Evolutionary conservation across 2,329 filamentous ascomycete genomes (phyloP).

Genomic region (Gaeumannomyces sp.): DNA sequence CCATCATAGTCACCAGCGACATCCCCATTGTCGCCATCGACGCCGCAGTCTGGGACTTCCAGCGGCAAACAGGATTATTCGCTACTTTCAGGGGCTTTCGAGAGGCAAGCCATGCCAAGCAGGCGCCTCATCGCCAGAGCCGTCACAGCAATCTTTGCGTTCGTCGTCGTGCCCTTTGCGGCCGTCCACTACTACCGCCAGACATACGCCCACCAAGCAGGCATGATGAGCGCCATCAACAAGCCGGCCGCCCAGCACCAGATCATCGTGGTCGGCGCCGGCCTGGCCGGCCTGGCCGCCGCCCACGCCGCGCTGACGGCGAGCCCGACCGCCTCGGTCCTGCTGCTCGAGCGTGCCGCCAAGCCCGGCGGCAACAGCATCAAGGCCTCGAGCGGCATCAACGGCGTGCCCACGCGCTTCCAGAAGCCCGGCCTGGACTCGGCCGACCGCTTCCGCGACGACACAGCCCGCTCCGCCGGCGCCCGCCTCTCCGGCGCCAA

Average conservation of each 20-base stretch:
- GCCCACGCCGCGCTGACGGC: slow-evolving; percentile 8
- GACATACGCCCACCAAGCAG: neutral
- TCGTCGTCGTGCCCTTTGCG: slow-evolving; percentile 3
- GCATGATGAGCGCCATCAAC: slow-evolving; percentile 7
- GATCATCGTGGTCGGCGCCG: slow-evolving; percentile 9
- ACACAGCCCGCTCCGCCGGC: slow-evolving; percentile 54
- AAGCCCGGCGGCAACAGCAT: slow-evolving; percentile 11
- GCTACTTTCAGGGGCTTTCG: neutral
- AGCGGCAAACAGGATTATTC: neutral
- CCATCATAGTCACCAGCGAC: too few relatives aligned
- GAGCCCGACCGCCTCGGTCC: slow-evolving; percentile 4
- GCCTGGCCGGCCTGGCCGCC: slow-evolving; percentile 4
- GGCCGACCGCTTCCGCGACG: slow-evolving; percentile 42
- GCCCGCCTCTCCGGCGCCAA: slow-evolving; percentile 24
- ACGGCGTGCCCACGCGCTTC: slow-evolving; percentile 44
- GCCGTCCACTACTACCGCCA: slow-evolving; percentile 6
- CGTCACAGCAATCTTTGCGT: neutral
- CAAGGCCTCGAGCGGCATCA: slow-evolving; percentile 11
- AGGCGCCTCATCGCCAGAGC: slow-evolving; percentile 1
- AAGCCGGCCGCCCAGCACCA: slow-evolving; percentile 2
- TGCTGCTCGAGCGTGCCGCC: slow-evolving; percentile 8
- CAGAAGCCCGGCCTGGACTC: slow-evolving; percentile 33
- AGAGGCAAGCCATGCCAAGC: slow-evolving; percentile 6
- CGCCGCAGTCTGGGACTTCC: too few relatives aligned
- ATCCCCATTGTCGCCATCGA: too few relatives aligned